These are phyloP conservation scores for Boletus mariae DNA, from an alignment of 1,284 basidiomycete genomes.

Conservation along the genomic window DNA sequence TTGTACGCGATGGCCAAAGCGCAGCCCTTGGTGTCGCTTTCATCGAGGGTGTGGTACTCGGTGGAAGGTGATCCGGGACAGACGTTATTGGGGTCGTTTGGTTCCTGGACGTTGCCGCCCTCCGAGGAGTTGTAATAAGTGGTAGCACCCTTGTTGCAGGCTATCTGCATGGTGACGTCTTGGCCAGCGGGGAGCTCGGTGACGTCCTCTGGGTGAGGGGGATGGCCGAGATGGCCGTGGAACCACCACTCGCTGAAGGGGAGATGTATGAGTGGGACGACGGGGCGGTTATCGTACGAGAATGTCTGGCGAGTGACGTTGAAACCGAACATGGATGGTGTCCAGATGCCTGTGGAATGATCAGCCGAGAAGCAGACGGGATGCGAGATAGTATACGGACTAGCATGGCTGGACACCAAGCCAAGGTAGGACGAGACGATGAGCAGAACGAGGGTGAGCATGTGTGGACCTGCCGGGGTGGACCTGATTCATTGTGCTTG, in stretches of 20 bases:
- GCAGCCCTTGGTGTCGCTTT: constrained; percentile 59
- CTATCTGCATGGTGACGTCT: constrained; percentile 20
- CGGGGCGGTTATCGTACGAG: constrained; percentile 34
- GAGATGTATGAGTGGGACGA: constrained; percentile 32
- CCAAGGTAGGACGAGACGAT: constrained; percentile 1
- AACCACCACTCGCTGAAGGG: constrained; percentile 45
- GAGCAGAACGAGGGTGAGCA: constrained; percentile 4
- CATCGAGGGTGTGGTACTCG: constrained; percentile 52
- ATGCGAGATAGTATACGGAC: not conserved
- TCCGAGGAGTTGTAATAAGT: constrained; percentile 46
- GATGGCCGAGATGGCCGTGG: constrained; percentile 33
- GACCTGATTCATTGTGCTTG: not conserved
- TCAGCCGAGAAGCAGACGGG: not conserved
- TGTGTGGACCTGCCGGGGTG: constrained; percentile 24
- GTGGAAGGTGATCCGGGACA: constrained; percentile 45
- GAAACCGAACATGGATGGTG: constrained; percentile 28
- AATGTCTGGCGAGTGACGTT: constrained; percentile 25
- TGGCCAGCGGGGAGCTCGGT: constrained; percentile 35
- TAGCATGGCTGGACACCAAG: constrained; percentile 13
- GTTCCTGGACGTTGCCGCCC: constrained; percentile 48
- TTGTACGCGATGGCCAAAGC: constrained; percentile 72
- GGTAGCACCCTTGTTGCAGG: constrained; percentile 41
- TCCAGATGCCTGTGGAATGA: constrained; percentile 16
- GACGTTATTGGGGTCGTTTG: constrained; percentile 32
- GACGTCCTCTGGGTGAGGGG: constrained; percentile 36